A percentile compares a stretch with the other conserved stretches of the same genome.
These are phyloP conservation scores for Elasticomyces elasticus DNA, from an alignment of 495 filamentous ascomycete genomes.

Conservation along the genomic window DNA sequence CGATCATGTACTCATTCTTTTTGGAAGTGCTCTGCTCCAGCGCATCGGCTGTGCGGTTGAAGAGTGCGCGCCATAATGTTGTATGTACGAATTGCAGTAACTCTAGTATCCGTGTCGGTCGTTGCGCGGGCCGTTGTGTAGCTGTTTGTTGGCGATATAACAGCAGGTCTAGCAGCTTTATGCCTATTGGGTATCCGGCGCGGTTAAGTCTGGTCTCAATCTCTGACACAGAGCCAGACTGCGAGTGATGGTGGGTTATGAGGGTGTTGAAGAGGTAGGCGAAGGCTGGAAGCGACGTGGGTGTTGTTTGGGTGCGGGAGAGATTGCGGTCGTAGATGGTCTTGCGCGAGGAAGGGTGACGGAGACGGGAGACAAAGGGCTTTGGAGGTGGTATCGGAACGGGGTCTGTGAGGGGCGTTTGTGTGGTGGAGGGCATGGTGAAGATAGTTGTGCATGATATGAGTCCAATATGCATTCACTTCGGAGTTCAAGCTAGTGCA, in stretches of 20 bases:
- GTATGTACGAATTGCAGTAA: conserved; percentile 91
- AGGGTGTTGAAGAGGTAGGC: conserved; percentile 95
- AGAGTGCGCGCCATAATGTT: conserved; percentile 84
- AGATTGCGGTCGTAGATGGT: conserved; percentile 96
- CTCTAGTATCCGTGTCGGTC: conserved; percentile 79
- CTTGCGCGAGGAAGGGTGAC: conserved; percentile 88
- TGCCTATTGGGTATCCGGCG: conserved; percentile 90
- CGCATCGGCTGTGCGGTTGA: conserved; percentile 76
- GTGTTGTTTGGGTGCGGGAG: conserved; percentile 73
- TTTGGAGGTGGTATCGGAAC: conserved; percentile 13
- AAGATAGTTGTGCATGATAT: too few relatives aligned
- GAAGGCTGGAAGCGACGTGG: conserved; percentile 85
- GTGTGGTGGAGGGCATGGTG: not conserved
- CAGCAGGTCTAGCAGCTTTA: conserved; percentile 89
- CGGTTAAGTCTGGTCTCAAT: conserved; percentile 83
- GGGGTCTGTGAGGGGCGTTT: not conserved
- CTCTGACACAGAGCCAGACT: conserved; percentile 85
- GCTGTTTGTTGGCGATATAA: conserved; percentile 57
- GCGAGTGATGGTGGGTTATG: conserved; percentile 86
- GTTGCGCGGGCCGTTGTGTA: conserved; percentile 49
- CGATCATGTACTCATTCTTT: conserved; percentile 94
- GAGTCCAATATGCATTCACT: too few relatives aligned
- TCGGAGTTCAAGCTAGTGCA: too few relatives aligned
- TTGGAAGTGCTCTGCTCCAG: conserved; percentile 78
- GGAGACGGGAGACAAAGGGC: conserved; percentile 40